Conservation (phyloP, 176 grass and related monocot species). For the Ampelocalamus luodianensis region DNA sequence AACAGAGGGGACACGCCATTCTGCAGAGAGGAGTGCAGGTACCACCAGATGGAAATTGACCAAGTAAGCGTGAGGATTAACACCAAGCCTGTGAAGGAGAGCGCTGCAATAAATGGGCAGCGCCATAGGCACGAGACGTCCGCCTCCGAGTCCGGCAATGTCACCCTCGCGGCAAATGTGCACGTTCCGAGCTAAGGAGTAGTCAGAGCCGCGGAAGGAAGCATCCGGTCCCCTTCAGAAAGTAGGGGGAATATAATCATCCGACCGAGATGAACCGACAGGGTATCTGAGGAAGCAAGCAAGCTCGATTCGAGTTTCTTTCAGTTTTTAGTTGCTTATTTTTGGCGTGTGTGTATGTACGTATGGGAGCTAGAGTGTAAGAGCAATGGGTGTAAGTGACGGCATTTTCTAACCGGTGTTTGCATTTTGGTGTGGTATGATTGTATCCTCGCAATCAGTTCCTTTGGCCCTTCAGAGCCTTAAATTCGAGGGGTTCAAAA, state of each 20-base stretch:
- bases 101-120: constrained; percentile 13
- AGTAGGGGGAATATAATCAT: neutral
- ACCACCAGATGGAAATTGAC: constrained; percentile 50
- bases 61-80: neutral
- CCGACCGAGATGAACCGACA: constrained; percentile 18
- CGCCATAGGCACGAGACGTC: neutral
- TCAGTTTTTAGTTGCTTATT: neutral
- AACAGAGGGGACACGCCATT: constrained; percentile 69
- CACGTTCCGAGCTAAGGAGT: constrained; percentile 39
- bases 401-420: neutral
- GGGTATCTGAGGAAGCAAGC: neutral
- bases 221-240: constrained; percentile 10
- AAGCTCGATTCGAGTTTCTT: neutral
- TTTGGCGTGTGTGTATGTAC: neutral
- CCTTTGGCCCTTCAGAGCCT: too few relatives aligned
- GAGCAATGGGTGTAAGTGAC: neutral
- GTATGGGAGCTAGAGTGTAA: neutral
- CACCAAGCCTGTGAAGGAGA: neutral
- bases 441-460: neutral
- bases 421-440: neutral
- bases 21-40: constrained; percentile 67
- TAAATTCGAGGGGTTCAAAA: neutral
- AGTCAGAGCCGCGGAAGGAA: neutral
- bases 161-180: constrained; percentile 34
- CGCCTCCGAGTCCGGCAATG: neutral